These are phyloP conservation scores for Pichia sp. DNA, from an alignment of 1,139 yeast species.

Conservation along the genomic window DNA sequence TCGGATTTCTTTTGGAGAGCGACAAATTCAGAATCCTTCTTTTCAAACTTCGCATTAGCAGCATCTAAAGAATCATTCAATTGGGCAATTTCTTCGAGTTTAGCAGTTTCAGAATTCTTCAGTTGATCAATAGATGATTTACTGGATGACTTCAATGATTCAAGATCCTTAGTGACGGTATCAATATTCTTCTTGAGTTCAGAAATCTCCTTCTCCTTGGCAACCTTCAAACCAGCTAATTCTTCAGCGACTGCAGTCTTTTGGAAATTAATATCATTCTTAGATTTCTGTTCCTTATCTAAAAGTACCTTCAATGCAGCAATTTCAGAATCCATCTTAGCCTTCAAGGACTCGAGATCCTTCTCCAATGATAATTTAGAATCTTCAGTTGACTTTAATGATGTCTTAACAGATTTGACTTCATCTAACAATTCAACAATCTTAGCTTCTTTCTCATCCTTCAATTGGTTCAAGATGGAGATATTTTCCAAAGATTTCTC, in stretches of 20 bases:
- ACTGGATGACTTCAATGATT: background rate
- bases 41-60: background rate
- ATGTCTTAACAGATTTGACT: background rate
- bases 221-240: background rate
- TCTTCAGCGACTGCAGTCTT: background rate
- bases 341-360: background rate
- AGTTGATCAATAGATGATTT: conserved; percentile 13
- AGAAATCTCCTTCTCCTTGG: background rate
- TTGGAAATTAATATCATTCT: background rate
- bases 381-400: background rate
- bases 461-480: background rate
- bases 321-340: background rate
- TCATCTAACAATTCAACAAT: background rate
- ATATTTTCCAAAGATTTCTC: background rate
- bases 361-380: background rate
- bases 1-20: background rate
- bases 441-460: conserved; percentile 1
- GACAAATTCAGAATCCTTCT: background rate
- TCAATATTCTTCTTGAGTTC: background rate
- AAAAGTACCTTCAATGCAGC: background rate
- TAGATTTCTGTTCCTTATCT: background rate
- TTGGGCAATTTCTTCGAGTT: conserved; percentile 24
- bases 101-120: conserved; percentile 27
- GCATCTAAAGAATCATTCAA: conserved; percentile 5
- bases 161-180: background rate